These are phyloP conservation scores for Nitzschia putrida DNA, from an alignment of 108 stramenopile species.

Conservation along the genomic window DNA sequence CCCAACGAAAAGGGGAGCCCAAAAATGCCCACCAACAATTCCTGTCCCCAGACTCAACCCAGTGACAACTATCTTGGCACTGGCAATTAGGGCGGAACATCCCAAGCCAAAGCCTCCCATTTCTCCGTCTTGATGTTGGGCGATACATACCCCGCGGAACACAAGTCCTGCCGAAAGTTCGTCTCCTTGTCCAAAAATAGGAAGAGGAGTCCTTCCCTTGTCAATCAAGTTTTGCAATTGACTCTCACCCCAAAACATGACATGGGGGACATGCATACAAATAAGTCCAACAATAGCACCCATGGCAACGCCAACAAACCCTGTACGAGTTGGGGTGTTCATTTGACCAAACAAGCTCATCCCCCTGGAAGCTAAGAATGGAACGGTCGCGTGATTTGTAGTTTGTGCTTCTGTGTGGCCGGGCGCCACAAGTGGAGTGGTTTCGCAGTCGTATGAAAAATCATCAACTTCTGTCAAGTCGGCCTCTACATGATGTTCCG, in stretches of 20 bases:
- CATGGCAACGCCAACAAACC: conserved; percentile 42
- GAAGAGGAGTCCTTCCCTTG: conserved; percentile 63
- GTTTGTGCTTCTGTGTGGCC: too few species aligned
- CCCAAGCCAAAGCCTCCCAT: conserved; percentile 39
- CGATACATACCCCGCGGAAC: conserved; percentile 50
- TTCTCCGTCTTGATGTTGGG: conserved; percentile 33
- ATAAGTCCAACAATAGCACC: conserved; percentile 47
- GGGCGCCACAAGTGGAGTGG: not conserved
- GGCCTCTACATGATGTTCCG: not conserved
- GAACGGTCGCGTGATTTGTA: not conserved
- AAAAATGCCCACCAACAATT: conserved; percentile 65
- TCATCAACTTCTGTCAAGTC: not conserved
- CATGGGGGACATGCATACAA: conserved; percentile 60
- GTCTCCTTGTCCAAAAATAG: conserved; percentile 51
- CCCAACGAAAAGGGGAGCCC: conserved; percentile 63
- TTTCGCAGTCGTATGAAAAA: not conserved
- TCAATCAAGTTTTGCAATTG: conserved; percentile 69
- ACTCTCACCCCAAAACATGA: conserved; percentile 69
- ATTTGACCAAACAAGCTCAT: conserved; percentile 12
- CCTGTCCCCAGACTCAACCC: conserved; percentile 62
- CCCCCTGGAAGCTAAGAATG: not conserved
- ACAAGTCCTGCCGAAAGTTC: conserved; percentile 48
- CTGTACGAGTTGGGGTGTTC: conserved; percentile 47
- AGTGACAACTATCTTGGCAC: conserved; percentile 52
- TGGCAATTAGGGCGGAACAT: conserved; percentile 40